Conservation (phyloP, 2,329 filamentous ascomycete species). For the Paramyrothecium sp. region DNA sequence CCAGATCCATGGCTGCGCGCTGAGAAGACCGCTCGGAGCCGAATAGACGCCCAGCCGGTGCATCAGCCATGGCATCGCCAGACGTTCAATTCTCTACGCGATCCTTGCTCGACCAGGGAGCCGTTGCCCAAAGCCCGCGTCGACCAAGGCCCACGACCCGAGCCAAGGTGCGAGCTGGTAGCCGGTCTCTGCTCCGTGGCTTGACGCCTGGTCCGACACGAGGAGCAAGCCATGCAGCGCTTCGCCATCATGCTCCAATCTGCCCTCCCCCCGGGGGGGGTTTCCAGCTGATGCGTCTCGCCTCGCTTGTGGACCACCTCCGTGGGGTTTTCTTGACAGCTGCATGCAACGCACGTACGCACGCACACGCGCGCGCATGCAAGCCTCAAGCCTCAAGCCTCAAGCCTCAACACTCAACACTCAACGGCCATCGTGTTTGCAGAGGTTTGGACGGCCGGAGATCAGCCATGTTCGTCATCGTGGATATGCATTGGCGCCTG, state of each 20-base stretch:
- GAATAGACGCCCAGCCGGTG: neutral
- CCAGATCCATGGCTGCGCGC: neutral
- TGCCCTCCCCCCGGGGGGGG: too few species aligned
- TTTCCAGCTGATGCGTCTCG: neutral
- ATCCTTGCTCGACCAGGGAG: neutral
- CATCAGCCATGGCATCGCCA: neutral
- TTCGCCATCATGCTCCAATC: too few species aligned
- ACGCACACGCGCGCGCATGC: neutral
- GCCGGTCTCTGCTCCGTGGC: too few species aligned
- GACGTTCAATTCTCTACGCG: neutral
- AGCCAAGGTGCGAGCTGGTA: too few species aligned
- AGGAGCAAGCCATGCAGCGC: too few species aligned
- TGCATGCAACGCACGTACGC: neutral
- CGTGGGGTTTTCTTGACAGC: neutral
- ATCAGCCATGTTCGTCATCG: neutral
- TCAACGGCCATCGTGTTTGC: too few species aligned
- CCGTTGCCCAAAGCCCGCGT: neutral
- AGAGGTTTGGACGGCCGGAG: neutral
- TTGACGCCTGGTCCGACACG: too few species aligned
- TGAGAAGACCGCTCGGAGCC: neutral
- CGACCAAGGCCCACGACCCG: too few species aligned
- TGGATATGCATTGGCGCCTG: neutral
- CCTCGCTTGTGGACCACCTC: neutral
- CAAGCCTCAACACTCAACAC: too few species aligned
- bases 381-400: too few species aligned